Conservation (phyloP, 805 yeast species). For the Kuraishia ogatae region DNA sequence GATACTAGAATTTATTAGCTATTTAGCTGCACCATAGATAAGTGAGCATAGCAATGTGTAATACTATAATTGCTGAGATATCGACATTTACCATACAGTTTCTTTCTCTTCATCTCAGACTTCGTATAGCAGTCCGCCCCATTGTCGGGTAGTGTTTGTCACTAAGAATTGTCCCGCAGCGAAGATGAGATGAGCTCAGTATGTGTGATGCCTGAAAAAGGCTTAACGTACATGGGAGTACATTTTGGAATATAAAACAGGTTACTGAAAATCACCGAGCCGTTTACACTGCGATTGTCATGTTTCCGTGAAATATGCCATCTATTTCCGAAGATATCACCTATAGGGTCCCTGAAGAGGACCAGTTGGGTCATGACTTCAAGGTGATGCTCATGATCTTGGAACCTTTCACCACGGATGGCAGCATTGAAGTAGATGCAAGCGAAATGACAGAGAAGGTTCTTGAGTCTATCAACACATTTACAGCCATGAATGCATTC, state of each 20-base stretch:
- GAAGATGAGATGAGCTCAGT: not conserved
- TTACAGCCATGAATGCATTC: slow-evolving; percentile 39
- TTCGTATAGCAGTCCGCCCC: no score
- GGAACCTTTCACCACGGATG: slow-evolving; percentile 19
- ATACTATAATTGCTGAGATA: no score
- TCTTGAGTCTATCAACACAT: slow-evolving; percentile 34
- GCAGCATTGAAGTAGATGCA: not conserved
- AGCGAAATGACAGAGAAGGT: slow-evolving; percentile 38
- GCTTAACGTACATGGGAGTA: not conserved
- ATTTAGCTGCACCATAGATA: not conserved
- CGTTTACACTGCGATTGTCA: not conserved
- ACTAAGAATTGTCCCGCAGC: not conserved
- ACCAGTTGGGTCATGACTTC: slow-evolving; percentile 37
- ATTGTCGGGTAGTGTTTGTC: not conserved
- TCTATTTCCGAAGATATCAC: slow-evolving; percentile 2
- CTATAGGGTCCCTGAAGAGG: slow-evolving; percentile 14
- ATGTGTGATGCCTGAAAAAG: not conserved
- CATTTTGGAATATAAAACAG: no score
- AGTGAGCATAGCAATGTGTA: not conserved
- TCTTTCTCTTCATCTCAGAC: no score
- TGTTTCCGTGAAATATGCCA: not conserved
- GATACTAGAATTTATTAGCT: not conserved
- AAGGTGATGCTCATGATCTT: slow-evolving; percentile 34
- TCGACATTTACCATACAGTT: no score
- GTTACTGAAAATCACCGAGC: not conserved